Base-by-base conservation (phyloP, 2,329 filamentous ascomycete genomes). In the Ophiostoma ips region DNA sequence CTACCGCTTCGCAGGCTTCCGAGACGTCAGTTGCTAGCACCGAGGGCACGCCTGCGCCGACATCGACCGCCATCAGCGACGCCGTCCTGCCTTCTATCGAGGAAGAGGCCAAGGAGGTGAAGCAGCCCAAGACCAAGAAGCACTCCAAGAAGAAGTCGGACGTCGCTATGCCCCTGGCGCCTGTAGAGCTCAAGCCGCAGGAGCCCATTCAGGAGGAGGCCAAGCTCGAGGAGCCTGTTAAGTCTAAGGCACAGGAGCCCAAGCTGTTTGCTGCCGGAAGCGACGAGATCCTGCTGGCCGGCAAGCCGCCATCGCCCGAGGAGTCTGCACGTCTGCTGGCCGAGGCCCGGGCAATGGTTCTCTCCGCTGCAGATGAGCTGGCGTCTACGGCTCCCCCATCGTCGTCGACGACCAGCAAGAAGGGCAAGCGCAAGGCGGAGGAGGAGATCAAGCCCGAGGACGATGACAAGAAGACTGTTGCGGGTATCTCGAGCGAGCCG, bases 281-380 rank as follows among this genome's bases (percentile, higher is more conserved):
- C 77, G 1, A 79, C 90, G 84, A 92, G 56, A 73, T 92, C 61
- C 85, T 88, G 13, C 58, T 76, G 4, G 72, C 78, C 10, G 76
- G 75, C 49, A 78, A 86, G 53, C 73, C 88, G 9, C 82, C 84
- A 0, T 77, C 81, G 12, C 80, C 86, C 0, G 84, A 88, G 55
- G 84, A 92, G 59, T 82, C 88, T 1, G 76, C 84, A 51, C 77
- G 81, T 50, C 88, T 95, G 83, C 83, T 96, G 52, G 81, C 81
- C 28, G 81, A 87, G 60, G 92, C 92, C 31, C 87, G 83, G 68
- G 78, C 82, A 57, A 95, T 95, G 86, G 89, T 95, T 5, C 76
- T 84, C 55, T 80, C 81, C 53, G 76, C 73, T 3, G 37, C 31
- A 5, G 21, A 31, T 9, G 48, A 53, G 31, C 21, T 21, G 2